A percentile compares a stretch with the other conserved stretches of the same genome.
These are phyloP conservation scores for Capsella bursapastoris DNA, from an alignment of 345 rosid species.

Conservation along the genomic window DNA sequence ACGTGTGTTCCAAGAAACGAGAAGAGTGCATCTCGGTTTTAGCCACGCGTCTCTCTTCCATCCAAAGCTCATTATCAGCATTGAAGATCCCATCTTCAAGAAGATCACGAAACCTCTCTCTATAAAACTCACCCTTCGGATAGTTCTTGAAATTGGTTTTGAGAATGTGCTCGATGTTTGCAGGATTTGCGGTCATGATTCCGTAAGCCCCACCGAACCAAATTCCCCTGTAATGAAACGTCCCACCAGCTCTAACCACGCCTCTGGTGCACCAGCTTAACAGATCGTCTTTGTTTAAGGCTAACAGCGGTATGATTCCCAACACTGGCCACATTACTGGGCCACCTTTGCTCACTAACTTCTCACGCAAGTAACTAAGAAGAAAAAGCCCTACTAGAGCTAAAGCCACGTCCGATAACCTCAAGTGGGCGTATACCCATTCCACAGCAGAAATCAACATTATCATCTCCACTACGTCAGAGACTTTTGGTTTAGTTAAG, in stretches of 20 bases:
- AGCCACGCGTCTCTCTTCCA: conserved; percentile 59
- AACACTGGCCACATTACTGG: conserved; percentile 79
- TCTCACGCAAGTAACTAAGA: conserved; percentile 58
- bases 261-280: conserved; percentile 51
- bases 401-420: conserved; percentile 50
- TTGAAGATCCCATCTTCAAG: conserved; percentile 83
- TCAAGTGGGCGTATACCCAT: conserved; percentile 39
- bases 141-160: conserved; percentile 70
- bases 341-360: conserved; percentile 56
- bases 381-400: conserved; percentile 57
- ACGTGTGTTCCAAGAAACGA: conserved; percentile 57
- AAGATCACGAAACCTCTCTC: conserved; percentile 69
- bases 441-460: conserved; percentile 27
- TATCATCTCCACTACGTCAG: conserved; percentile 16
- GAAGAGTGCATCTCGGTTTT: conserved; percentile 65
- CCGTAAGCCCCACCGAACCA: conserved; percentile 65
- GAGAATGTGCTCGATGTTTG: conserved; percentile 67
- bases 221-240: conserved; percentile 59
- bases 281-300: conserved; percentile 42
- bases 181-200: conserved; percentile 58
- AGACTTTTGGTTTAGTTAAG: neutral
- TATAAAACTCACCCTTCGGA: conserved; percentile 64
- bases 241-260: conserved; percentile 61
- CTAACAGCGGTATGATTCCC: conserved; percentile 54
- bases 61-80: conserved; percentile 67